Base-by-base conservation (phyloP, 495 filamentous ascomycete genomes). In the Peziza echinospora region DNA sequence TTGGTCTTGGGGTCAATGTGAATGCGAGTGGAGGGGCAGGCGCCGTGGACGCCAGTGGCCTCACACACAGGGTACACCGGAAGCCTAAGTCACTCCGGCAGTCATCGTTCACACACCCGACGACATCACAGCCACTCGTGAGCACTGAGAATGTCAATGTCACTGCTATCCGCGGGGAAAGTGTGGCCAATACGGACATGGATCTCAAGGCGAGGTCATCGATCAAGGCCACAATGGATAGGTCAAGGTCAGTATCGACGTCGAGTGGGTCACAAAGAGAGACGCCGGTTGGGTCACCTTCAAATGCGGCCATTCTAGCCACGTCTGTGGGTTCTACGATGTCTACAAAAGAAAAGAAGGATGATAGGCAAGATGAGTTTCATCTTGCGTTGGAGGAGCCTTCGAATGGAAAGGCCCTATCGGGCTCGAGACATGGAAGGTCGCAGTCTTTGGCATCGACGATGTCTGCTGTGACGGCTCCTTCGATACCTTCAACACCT, bases 81-180 rank as follows among this genome's bases (percentile, higher is more conserved):
- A 59, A 52, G 44, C 43, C 46, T 47, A 55, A 58, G 19, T 46
- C 55, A 0, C 30, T 42, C 19, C 43, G 56, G 28, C 47, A 51
- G 28, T 51, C 49, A 19, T 48, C 55, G 5, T 51, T 59, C 17
- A 58, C 46, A 8, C 48, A 56, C 5, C 51, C 58, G 44, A 52
- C 56, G 44, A 49, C 53, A 21, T 47, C 56, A 17, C 55, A 52
- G 8, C 56, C 56, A 11, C 50, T 51, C 13, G 55, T 59, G 25
- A 47, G 55, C 11, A 59, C 56, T 25, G 56, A 59, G 34, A 50
- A 52, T 9, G 52, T 59, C 10, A 59, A 59, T 25, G 56, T 56
- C 25, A 59, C 56, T 26, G 56, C 56, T 19, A 49, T 52, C 21
- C 49, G 56, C 34, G 49, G 45, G 17, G 51, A 48, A 26, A 37